Conservation (phyloP, 2,329 filamentous ascomycete genomes). For the Aspergillus japonicus region DNA sequence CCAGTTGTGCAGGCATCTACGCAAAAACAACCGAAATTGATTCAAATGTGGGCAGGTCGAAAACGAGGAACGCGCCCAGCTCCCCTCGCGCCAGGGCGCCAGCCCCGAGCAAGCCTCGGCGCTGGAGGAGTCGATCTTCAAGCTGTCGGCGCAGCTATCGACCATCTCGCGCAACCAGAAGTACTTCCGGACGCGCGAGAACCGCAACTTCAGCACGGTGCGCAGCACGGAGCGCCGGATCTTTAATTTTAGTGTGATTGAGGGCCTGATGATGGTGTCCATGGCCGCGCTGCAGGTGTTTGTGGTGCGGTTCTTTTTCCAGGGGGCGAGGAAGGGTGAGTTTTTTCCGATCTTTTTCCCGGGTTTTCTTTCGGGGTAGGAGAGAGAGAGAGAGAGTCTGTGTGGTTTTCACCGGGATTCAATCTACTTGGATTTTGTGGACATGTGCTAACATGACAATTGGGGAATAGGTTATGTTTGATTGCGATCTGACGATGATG, state of each 20-base stretch:
- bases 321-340: constrained; percentile 70
- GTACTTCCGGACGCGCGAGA: constrained; percentile 98
- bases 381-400: too few relatives aligned
- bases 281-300: constrained; percentile 98
- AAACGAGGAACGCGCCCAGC: constrained; percentile 76
- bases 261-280: constrained; percentile 83
- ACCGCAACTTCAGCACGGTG: constrained; percentile 97
- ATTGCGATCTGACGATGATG: too few relatives aligned
- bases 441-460: too few relatives aligned
- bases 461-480: too few relatives aligned
- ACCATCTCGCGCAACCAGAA: constrained; percentile 97
- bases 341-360: constrained; percentile 11
- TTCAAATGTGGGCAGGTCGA: constrained; percentile 64
- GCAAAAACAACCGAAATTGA: too few relatives aligned
- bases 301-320: constrained; percentile 98
- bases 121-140: constrained; percentile 92
- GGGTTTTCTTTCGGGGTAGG: not conserved
- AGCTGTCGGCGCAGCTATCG: constrained; percentile 86
- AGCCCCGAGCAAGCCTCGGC: constrained; percentile 83
- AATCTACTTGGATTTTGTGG: too few relatives aligned
- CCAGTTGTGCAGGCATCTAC: too few relatives aligned
- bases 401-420: too few relatives aligned
- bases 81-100: constrained; percentile 86
- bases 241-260: constrained; percentile 95
- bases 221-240: constrained; percentile 93